Percentiles rank a stretch among this genome's conserved stretches.
These are phyloP conservation scores for Aspergillus fischeri DNA, from an alignment of 2,329 filamentous ascomycete species.

Conservation along the genomic window DNA sequence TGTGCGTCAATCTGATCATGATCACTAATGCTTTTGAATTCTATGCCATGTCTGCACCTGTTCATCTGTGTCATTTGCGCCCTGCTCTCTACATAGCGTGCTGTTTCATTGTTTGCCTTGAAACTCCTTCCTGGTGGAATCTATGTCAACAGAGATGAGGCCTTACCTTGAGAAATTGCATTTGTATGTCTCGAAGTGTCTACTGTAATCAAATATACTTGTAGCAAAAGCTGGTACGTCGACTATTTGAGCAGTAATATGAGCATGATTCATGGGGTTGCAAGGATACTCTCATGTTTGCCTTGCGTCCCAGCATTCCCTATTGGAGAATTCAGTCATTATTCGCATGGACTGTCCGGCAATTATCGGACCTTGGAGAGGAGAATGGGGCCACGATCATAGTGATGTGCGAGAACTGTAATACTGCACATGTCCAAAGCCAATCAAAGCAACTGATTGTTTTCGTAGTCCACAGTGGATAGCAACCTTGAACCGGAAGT, in stretches of 20 bases:
- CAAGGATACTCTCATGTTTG: too few relatives aligned
- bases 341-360: not conserved
- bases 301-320: not conserved
- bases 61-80: not conserved
- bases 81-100: not conserved
- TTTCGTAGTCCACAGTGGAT: not conserved
- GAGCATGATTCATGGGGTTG: too few relatives aligned
- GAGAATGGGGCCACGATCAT: not conserved
- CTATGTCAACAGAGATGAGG: not conserved
- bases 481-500: not conserved
- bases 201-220: not conserved
- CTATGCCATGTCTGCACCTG: not conserved
- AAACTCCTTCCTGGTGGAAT: not conserved
- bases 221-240: not conserved
- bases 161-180: not conserved
- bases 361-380: not conserved
- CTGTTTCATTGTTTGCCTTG: not conserved
- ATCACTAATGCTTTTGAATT: not conserved
- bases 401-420: not conserved
- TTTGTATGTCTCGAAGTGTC: not conserved
- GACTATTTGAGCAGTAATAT: too few relatives aligned
- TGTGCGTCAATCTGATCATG: not conserved
- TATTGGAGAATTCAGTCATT: not conserved
- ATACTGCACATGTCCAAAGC: not conserved
- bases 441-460: not conserved